These are phyloP conservation scores for Leccinum subspadiceum DNA, from an alignment of 1,284 basidiomycete genomes.

Conservation along the genomic window DNA sequence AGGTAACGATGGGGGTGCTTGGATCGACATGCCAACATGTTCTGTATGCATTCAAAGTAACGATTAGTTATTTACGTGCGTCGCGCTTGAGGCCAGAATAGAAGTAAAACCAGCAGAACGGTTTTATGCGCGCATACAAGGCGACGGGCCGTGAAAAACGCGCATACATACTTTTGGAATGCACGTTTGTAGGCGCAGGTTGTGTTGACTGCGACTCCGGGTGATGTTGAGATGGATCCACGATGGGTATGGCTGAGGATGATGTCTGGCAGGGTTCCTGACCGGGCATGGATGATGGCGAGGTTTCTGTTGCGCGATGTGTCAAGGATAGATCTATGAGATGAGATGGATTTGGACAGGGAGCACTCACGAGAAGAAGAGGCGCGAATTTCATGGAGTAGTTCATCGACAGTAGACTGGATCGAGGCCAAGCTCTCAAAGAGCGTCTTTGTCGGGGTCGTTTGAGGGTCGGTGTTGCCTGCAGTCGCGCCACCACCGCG, in stretches of 20 bases:
- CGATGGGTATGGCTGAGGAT: neutral
- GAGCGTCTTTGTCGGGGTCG: constrained; percentile 5
- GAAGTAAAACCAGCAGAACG: neutral
- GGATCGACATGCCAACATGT: constrained; percentile 6
- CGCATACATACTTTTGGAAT: constrained; percentile 11
- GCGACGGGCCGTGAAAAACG: neutral
- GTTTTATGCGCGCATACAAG: neutral
- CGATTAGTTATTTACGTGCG: neutral
- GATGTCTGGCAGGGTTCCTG: neutral
- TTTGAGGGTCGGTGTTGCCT: neutral
- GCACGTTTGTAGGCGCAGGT: neutral
- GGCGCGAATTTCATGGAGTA: constrained; percentile 13
- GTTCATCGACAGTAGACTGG: constrained; percentile 20
- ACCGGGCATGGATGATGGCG: neutral
- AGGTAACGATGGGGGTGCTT: constrained; percentile 5
- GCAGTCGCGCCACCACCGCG: neutral
- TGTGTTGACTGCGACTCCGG: neutral
- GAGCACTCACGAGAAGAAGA: constrained; percentile 15
- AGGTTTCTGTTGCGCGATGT: neutral
- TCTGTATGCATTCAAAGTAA: constrained; percentile 9
- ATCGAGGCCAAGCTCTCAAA: constrained; percentile 22
- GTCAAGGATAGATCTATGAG: neutral
- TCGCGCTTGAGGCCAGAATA: neutral
- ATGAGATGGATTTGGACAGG: neutral
- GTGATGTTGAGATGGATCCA: neutral